A percentile compares a stretch with the other conserved stretches of the same genome.
Conservation (phyloP, 352 stramenopile species). For the Globisporangium polare region DNA sequence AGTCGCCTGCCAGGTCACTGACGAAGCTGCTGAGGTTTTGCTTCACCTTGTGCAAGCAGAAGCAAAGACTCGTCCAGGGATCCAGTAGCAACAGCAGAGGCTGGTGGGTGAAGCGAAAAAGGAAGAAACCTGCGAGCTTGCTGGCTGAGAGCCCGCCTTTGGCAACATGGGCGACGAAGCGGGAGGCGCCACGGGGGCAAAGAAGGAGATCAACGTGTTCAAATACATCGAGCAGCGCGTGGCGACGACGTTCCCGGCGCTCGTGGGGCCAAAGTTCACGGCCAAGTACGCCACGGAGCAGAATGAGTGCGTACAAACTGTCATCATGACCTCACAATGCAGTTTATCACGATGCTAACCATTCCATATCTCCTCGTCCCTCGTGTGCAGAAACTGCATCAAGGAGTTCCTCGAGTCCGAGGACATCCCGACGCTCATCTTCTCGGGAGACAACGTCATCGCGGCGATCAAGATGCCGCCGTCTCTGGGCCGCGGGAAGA, state of each 20-base stretch:
- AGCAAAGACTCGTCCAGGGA: conserved; percentile 5
- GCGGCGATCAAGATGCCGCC: conserved; percentile 86
- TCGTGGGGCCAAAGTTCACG: conserved; percentile 70
- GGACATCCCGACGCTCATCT: conserved; percentile 84
- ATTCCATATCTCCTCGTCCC: background rate
- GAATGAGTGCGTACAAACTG: conserved; percentile 53
- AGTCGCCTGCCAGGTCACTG: background rate
- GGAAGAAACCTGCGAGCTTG: background rate
- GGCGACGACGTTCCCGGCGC: conserved; percentile 52
- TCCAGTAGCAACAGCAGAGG: background rate
- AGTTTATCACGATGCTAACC: background rate
- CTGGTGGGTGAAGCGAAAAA: background rate
- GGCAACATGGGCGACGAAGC: conserved; percentile 50
- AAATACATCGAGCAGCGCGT: conserved; percentile 86
- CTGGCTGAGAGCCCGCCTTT: conserved; percentile 3
- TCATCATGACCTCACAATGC: background rate
- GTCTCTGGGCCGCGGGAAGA: conserved; percentile 85
- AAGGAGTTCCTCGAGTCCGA: conserved; percentile 89
- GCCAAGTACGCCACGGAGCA: conserved; percentile 80
- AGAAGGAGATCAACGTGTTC: conserved; percentile 70
- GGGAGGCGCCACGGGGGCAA: conserved; percentile 20
- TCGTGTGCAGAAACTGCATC: conserved; percentile 45
- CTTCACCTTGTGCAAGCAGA: background rate
- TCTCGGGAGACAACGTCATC: conserved; percentile 87
- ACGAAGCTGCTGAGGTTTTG: conserved; percentile 3